Conservation (phyloP, 768 basidiomycete species). For the Trichaptum fuscoviolaceum region DNA sequence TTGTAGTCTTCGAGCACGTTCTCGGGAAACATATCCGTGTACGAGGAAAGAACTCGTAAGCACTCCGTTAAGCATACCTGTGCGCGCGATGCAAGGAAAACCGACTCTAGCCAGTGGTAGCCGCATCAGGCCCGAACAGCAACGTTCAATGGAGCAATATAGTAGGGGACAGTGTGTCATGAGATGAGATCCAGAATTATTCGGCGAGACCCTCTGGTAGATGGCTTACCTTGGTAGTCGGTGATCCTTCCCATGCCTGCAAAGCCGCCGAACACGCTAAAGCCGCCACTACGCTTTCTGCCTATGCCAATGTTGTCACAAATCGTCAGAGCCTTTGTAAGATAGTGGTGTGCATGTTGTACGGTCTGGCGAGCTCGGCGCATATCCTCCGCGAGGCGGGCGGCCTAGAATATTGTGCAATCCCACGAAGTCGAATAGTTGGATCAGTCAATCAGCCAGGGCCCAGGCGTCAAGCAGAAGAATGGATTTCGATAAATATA, state of each 20-base stretch:
- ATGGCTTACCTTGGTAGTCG: slow-evolving; percentile 10
- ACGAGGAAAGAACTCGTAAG: slow-evolving; percentile 8
- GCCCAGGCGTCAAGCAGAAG: no score
- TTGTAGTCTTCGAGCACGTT: slow-evolving; percentile 9
- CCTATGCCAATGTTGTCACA: slow-evolving; percentile 7
- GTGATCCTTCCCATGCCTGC: slow-evolving; percentile 9
- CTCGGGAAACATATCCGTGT: slow-evolving; percentile 5
- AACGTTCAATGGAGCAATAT: not conserved
- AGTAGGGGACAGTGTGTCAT: not conserved
- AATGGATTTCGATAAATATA: no score
- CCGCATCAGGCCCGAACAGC: not conserved
- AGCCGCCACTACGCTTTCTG: not conserved
- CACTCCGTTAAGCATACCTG: slow-evolving; percentile 12
- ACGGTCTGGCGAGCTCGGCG: slow-evolving; percentile 10
- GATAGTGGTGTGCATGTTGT: slow-evolving; percentile 14
- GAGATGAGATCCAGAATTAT: not conserved
- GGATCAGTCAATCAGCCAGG: no score
- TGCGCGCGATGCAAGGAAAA: slow-evolving; percentile 4
- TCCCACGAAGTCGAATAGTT: no score
- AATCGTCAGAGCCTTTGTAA: slow-evolving; percentile 4
- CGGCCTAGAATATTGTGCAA: not conserved
- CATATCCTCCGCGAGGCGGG: slow-evolving; percentile 3
- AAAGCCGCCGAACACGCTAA: slow-evolving; percentile 6
- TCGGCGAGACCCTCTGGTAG: not conserved
- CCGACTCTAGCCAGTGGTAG: slow-evolving; percentile 3